phyloP scores from a whole-genome alignment of 371 early-diverging fungal genomes.

The Batkoa obscura region DNA sequence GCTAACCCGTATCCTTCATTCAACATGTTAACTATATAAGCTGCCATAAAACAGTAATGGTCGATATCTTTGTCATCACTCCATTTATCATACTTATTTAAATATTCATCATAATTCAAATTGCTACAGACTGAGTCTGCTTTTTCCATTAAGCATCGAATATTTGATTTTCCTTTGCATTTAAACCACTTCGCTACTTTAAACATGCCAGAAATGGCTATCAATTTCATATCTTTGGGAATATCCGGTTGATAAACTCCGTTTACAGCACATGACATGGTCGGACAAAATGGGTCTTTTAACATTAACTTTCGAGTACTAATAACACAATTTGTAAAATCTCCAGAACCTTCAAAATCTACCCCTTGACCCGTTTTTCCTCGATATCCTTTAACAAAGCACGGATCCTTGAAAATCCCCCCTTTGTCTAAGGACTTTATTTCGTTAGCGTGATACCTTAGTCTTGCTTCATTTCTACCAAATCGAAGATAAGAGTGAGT shows the following conservation, averaged over 20 bases:
- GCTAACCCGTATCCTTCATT: not conserved
- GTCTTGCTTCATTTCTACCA: conserved; percentile 81
- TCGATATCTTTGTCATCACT: not conserved
- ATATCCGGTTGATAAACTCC: conserved; percentile 5
- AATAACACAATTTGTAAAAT: not conserved
- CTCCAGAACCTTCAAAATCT: not conserved
- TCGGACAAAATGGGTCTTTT: conserved; percentile 3
- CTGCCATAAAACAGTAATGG: conserved; percentile 2
- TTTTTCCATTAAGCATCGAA: not conserved
- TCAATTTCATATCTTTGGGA: conserved; percentile 4
- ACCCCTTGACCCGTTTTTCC: not conserved
- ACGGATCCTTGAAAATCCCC: not conserved
- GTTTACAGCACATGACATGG: conserved; percentile 5
- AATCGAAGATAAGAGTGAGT: conserved; percentile 81
- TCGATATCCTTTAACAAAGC: not conserved
- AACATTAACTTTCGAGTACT: not conserved
- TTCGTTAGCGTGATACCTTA: conserved; percentile 23
- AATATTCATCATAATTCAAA: not conserved
- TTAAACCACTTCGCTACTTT: conserved; percentile 1
- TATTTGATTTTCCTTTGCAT: not conserved
- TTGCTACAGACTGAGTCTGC: not conserved
- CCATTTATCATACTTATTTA: not conserved
- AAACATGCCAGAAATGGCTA: conserved; percentile 3
- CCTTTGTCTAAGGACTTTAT: no score
- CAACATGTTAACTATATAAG: not conserved